These are phyloP conservation scores for Cadophora sp. DNA, from an alignment of 2,329 filamentous ascomycete genomes.

Conservation along the genomic window DNA sequence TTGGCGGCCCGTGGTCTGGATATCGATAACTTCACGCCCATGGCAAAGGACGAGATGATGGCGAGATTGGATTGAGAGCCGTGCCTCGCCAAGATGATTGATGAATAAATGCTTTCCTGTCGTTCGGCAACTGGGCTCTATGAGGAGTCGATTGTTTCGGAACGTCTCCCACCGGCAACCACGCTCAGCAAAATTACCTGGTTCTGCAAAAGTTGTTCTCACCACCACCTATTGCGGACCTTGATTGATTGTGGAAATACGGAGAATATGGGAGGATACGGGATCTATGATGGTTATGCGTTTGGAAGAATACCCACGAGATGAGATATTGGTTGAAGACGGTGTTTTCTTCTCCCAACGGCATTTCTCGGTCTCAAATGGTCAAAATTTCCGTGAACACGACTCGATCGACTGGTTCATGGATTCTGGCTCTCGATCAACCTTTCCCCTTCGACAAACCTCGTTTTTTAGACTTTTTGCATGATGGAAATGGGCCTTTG, in stretches of 20 bases:
- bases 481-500: constrained; percentile 43
- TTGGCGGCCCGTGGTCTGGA: constrained; percentile 83
- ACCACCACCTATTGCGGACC: constrained; percentile 37
- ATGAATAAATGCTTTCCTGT: constrained; percentile 47
- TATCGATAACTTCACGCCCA: constrained; percentile 90
- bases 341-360: constrained; percentile 38
- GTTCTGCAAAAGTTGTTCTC: constrained; percentile 40
- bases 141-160: constrained; percentile 38
- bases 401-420: constrained; percentile 36
- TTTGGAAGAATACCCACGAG: constrained; percentile 45
- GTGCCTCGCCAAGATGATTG: constrained; percentile 38
- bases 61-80: constrained; percentile 86
- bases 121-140: constrained; percentile 41
- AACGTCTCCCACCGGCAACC: constrained; percentile 41
- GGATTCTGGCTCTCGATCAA: constrained; percentile 38
- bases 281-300: constrained; percentile 45
- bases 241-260: constrained; percentile 42
- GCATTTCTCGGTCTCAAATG: constrained; percentile 36
- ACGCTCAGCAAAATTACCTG: constrained; percentile 41
- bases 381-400: constrained; percentile 33
- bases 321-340: constrained; percentile 40
- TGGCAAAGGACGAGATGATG: constrained; percentile 96
- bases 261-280: constrained; percentile 40
- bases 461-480: constrained; percentile 45
- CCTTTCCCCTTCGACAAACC: constrained; percentile 38